Base-by-base conservation (phyloP, 1,139 yeast genomes). In the Yamadazyma pseudoaaseri region DNA sequence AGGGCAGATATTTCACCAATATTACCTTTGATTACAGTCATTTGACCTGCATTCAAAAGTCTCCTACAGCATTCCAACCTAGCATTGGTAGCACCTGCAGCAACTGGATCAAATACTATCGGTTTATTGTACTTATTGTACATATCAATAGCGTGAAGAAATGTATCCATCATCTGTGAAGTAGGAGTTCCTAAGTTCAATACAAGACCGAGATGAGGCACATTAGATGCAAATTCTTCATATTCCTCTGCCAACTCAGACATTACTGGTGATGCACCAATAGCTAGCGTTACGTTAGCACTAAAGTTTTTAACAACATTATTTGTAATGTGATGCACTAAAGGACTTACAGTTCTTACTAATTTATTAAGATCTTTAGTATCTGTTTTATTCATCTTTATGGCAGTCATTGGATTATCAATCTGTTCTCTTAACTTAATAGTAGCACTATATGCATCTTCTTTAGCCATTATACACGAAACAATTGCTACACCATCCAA, bases 251-350 rank as follows among this genome's bases (percentile, higher is more conserved):
- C 48, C 29, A 81, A 67, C 49, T 86, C 95, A n/a, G 95, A 82
- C 97, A 90, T 90, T 16, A 86, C 80, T 2, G 97, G 97, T 2
- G 95, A 81, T 0, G 84, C 94, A 2, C 96, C 95, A 16, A 82
- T 61, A 0, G 97, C 89, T 35, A 90, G 62, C 0, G 94, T 79
- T n/a, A 86, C 85, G 50, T 90, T 89, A 20, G 97, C 97, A 43
- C 89, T 82, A 52, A 86, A 80, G 52, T 86, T 83, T 52, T 86
- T 86, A 26, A 85, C 96, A n/a, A 90, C 97, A 37, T 76, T 75
- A 52, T 90, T 90, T 24, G 97, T 89, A 42, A 90, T 81, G 48
- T 89, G 96, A 52, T 90, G 97, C 5, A 86, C 80, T 48, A 90
- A 59, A 0, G 96, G 95, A 3, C 39, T 36, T 3, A 36, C 9